Evolutionary conservation across 2,329 filamentous ascomycete genomes (phyloP).

Genomic region (Salinomyces thailandicus): DNA sequence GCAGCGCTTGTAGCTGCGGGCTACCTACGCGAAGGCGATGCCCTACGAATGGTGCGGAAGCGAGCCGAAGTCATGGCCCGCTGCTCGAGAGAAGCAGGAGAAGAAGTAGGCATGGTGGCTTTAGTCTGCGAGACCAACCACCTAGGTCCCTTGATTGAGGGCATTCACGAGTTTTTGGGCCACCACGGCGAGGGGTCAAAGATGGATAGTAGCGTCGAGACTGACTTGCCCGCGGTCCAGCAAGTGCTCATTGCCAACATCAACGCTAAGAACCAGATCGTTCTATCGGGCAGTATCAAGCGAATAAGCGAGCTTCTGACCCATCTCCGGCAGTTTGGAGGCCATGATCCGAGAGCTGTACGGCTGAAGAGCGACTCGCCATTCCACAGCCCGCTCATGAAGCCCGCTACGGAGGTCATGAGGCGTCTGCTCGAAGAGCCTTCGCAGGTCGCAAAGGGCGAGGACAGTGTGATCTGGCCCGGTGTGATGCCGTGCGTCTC

Average conservation of each 20-base stretch:
- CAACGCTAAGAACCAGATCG: conserved; percentile 94
- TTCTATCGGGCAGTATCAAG: conserved; percentile 76
- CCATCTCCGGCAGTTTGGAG: conserved; percentile 78
- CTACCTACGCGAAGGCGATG: conserved; percentile 67
- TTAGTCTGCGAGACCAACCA: conserved; percentile 77
- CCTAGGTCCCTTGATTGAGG: conserved; percentile 56
- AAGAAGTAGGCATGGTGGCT: conserved; percentile 88
- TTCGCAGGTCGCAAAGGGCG: conserved; percentile 45
- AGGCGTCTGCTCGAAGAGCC: conserved; percentile 49
- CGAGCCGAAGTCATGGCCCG: conserved; percentile 76
- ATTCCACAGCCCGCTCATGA: conserved; percentile 89
- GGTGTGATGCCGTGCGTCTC: conserved; percentile 67
- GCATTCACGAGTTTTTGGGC: conserved; percentile 70
- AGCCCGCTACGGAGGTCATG: conserved; percentile 68
- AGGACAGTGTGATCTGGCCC: conserved; percentile 65
- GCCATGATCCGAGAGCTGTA: conserved; percentile 83
- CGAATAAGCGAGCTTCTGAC: conserved; percentile 71
- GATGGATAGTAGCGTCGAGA: conserved; percentile 48
- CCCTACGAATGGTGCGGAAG: conserved; percentile 62
- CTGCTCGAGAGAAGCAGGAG: conserved; percentile 57
- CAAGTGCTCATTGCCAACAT: conserved; percentile 88
- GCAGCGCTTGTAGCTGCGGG: conserved; percentile 79
- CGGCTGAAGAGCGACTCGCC: conserved; percentile 77
- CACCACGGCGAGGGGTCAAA: conserved; percentile 54
- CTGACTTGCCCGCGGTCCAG: conserved; percentile 63